Evolutionary conservation across 2,329 filamentous ascomycete genomes (phyloP).

Genomic region (Cordyceps javanica): DNA sequence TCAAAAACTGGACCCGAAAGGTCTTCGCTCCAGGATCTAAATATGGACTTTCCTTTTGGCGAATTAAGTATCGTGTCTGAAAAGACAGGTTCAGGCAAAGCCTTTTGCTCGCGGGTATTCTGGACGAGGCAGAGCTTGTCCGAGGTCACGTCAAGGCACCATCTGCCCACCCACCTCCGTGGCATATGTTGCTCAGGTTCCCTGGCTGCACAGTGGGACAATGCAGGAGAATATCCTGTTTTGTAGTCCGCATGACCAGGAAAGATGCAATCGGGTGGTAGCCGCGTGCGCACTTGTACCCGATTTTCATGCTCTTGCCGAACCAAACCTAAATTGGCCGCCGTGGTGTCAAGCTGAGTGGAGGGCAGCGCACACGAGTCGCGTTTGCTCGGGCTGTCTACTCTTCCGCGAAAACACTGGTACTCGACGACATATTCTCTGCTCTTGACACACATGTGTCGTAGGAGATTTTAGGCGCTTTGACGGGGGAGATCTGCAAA

Average conservation of each 20-base stretch:
- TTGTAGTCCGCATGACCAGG: background rate
- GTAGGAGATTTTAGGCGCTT: background rate
- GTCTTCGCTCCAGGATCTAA: background rate
- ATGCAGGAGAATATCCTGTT: slow-evolving; percentile 3
- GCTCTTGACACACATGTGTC: background rate
- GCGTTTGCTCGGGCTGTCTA: background rate
- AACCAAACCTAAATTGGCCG: slow-evolving; percentile 1
- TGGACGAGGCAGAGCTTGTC: slow-evolving; percentile 6
- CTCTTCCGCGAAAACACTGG: background rate
- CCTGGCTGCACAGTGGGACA: background rate
- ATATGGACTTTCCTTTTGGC: background rate
- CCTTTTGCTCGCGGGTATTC: background rate
- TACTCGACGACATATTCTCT: background rate
- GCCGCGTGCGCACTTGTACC: background rate
- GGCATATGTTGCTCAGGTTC: background rate
- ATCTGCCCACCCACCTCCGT: background rate
- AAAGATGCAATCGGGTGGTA: background rate
- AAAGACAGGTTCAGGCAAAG: slow-evolving; percentile 1
- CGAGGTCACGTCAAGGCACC: background rate
- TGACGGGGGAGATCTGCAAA: background rate
- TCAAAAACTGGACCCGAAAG: background rate
- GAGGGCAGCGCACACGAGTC: background rate
- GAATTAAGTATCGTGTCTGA: background rate
- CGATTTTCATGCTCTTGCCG: background rate
- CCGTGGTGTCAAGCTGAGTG: background rate